These are phyloP conservation scores for Phylloporus sp. DNA, from an alignment of 768 basidiomycete genomes.

Conservation along the genomic window DNA sequence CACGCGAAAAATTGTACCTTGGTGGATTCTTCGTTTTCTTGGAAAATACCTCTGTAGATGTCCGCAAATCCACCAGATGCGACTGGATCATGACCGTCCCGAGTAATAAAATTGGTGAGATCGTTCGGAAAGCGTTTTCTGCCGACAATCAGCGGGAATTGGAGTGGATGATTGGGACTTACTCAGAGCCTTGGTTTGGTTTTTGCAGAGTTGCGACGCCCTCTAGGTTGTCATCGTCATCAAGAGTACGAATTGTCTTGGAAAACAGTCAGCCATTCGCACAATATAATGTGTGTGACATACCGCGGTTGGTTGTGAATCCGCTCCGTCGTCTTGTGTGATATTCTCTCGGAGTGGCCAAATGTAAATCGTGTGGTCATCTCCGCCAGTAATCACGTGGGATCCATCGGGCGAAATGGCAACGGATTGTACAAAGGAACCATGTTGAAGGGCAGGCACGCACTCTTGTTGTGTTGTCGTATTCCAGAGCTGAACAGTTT, in stretches of 20 bases:
- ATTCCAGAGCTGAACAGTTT: slow-evolving; percentile 14
- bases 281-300: not conserved
- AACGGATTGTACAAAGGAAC: not conserved
- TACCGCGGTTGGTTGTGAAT: not conserved
- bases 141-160: not conserved
- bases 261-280: not conserved
- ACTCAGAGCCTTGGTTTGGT: not conserved
- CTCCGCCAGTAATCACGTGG: slow-evolving; percentile 2
- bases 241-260: not conserved
- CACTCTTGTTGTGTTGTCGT: not conserved
- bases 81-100: slow-evolving; percentile 12
- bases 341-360: not conserved
- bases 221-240: not conserved
- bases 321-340: not conserved
- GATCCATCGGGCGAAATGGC: slow-evolving; percentile 2
- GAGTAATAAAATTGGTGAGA: not conserved
- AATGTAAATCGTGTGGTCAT: not conserved
- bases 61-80: slow-evolving; percentile 20
- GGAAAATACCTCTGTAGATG: slow-evolving; percentile 17
- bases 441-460: not conserved
- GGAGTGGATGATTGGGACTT: not conserved
- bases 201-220: not conserved
- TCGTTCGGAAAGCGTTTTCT: not conserved
- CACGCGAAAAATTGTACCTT: not conserved
- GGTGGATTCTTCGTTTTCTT: not conserved